Conservation (phyloP, 148 eudicot species). For the Suaeda aralocaspica region DNA sequence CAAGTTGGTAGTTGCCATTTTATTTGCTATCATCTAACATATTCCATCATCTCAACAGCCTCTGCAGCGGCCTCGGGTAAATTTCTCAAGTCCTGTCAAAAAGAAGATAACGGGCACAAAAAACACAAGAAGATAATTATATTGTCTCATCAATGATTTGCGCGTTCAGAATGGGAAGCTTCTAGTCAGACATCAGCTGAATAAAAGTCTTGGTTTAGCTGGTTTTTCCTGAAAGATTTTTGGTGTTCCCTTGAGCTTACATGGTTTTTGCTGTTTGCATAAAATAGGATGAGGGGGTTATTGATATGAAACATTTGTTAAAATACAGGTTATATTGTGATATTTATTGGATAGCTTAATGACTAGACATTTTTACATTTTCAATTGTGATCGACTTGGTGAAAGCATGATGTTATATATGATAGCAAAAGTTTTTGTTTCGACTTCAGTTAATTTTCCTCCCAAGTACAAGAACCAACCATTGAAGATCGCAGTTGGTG, state of each 20-base stretch:
- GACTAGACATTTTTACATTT: no score
- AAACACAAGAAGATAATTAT: neutral
- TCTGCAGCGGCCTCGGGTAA: slow-evolving; percentile 52
- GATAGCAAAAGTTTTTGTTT: no score
- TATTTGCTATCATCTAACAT: neutral
- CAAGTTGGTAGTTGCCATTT: neutral
- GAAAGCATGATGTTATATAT: no score
- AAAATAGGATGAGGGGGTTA: neutral
- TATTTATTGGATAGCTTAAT: no score
- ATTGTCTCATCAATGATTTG: neutral
- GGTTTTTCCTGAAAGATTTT: neutral
- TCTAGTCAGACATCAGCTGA: neutral
- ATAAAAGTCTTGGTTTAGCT: neutral
- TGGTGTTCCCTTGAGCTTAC: neutral
- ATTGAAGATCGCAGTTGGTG: no score
- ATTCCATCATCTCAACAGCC: slow-evolving; percentile 31
- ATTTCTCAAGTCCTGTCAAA: slow-evolving; percentile 36
- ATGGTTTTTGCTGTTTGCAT: neutral
- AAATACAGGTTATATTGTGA: no score
- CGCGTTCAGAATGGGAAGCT: neutral
- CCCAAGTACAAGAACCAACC: no score
- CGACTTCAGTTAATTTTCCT: no score
- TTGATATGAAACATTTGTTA: no score
- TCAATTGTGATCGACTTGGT: no score
- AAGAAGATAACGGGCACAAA: slow-evolving; percentile 15